Conservation (phyloP, 148 eudicot genomes). For the Cornus kousa region DNA sequence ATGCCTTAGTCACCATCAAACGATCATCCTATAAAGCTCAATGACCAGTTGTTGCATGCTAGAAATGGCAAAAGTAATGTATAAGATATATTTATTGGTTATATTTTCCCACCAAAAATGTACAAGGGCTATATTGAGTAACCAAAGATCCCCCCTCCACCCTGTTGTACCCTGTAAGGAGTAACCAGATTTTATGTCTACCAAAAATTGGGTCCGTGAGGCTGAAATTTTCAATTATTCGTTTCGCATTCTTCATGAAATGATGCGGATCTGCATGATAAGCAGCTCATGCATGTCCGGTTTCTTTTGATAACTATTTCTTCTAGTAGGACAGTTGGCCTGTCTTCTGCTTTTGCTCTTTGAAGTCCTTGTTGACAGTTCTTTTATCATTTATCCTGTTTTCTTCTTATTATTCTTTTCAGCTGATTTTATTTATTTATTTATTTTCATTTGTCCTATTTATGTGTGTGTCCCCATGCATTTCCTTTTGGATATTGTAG, state of each 20-base stretch:
- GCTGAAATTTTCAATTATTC: no score
- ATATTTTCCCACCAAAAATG: not conserved
- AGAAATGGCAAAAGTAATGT: not conserved
- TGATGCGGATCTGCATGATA: not conserved
- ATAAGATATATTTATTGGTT: not conserved
- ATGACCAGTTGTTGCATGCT: not conserved
- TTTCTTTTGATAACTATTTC: not conserved
- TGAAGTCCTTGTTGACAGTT: not conserved
- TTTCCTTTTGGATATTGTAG: constrained; percentile 36
- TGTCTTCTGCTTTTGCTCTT: not conserved
- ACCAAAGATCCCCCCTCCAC: no score
- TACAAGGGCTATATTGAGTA: not conserved
- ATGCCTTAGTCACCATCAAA: not conserved
- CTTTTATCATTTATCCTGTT: not conserved
- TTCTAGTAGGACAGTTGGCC: not conserved
- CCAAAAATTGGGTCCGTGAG: no score
- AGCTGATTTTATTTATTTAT: constrained; percentile 8
- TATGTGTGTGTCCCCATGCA: constrained; percentile 2
- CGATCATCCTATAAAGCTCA: not conserved
- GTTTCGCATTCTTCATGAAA: not conserved
- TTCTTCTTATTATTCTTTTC: not conserved
- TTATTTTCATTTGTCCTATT: not conserved
- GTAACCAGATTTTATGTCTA: not conserved
- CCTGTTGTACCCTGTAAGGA: no score
- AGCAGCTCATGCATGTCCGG: not conserved